Evolutionary conservation across 2,329 filamentous ascomycete genomes (phyloP).

Genomic region (Didymella keratinophila): DNA sequence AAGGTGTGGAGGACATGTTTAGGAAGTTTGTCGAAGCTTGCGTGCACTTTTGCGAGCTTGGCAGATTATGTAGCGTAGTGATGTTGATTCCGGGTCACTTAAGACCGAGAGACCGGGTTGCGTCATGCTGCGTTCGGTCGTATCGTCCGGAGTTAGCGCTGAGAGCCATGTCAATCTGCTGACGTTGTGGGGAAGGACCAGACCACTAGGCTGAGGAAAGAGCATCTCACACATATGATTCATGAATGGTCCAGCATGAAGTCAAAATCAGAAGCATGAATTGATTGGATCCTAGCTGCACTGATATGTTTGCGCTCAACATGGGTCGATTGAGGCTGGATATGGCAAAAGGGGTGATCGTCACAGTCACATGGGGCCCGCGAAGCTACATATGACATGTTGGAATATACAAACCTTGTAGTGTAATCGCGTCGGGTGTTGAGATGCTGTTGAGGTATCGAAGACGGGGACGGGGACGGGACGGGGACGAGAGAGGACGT

Average conservation of each 20-base stretch:
- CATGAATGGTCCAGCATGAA: background rate
- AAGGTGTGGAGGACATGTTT: background rate
- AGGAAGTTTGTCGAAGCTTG: no score
- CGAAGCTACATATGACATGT: constrained; percentile 12
- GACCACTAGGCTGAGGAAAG: background rate
- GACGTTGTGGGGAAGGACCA: background rate
- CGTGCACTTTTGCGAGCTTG: no score
- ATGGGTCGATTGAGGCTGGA: background rate
- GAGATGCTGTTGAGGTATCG: constrained; percentile 5
- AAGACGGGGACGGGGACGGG: constrained; percentile 7
- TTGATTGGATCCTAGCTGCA: background rate
- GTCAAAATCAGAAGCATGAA: background rate
- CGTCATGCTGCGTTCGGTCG: background rate
- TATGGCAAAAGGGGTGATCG: background rate
- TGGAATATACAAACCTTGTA: constrained; percentile 25
- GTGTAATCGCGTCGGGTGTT: constrained; percentile 12
- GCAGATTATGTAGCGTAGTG: background rate
- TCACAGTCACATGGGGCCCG: constrained; percentile 12
- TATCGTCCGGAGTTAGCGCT: background rate
- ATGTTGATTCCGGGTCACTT: background rate
- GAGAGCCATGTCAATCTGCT: no score
- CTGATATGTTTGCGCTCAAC: background rate
- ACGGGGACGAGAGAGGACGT: constrained; percentile 19
- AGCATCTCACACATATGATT: no score
- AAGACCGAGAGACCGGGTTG: background rate